A percentile compares a stretch with the other conserved stretches of the same genome.
Evolutionary conservation across 78 protist species (phyloP).

Genomic region (Emiliania huxleyi): DNA sequence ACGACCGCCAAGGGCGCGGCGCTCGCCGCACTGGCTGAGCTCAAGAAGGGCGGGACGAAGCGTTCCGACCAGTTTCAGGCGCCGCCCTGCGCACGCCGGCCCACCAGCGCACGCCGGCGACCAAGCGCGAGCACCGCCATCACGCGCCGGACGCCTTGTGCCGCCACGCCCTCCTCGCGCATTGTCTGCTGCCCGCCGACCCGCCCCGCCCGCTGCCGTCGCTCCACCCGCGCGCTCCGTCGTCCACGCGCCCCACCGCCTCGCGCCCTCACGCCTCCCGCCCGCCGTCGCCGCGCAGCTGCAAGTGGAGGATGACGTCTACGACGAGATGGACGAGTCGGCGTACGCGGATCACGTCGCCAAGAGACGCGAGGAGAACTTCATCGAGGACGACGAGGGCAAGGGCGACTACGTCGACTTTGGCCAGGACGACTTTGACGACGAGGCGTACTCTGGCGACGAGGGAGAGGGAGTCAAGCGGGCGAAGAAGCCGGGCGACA

Average conservation of each 20-base stretch:
- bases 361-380: slow-evolving; percentile 12
- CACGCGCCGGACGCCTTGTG: no score
- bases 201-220: no score
- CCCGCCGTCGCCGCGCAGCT: background rate
- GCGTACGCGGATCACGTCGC: background rate
- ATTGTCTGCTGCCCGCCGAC: no score
- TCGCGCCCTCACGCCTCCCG: background rate
- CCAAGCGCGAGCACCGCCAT: no score
- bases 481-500: background rate
- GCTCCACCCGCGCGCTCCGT: no score
- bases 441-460: background rate
- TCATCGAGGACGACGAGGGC: background rate
- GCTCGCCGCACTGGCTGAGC: background rate
- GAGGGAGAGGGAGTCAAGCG: background rate
- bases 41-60: background rate
- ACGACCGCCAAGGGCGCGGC: background rate
- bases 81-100: no score
- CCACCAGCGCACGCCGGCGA: no score
- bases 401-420: background rate
- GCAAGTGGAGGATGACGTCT: background rate
- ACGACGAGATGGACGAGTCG: background rate
- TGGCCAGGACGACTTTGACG: background rate
- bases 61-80: background rate
- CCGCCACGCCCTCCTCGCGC: no score
- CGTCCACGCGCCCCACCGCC: no score